Conservation (phyloP, 441 rosid genomes). For the Croton laevigatus region DNA sequence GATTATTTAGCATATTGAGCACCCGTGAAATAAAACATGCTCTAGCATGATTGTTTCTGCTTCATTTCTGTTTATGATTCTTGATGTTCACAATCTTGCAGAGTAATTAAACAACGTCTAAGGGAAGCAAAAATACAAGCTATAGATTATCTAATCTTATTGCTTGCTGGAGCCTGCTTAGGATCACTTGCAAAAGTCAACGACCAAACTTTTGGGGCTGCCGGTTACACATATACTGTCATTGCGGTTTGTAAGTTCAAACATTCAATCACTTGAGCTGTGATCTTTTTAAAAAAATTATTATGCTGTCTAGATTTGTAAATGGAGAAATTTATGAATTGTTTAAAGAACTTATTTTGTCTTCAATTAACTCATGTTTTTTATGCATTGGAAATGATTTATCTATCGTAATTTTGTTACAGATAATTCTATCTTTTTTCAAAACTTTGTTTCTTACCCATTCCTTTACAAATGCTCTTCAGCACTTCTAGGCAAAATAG, state of each 20-base stretch:
- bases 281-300: background rate
- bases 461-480: slow-evolving; percentile 25
- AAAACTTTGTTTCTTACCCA: background rate
- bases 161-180: slow-evolving; percentile 94
- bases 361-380: background rate
- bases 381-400: background rate
- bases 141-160: slow-evolving; percentile 73
- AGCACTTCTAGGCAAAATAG: slow-evolving; percentile 90
- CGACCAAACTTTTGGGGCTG: slow-evolving; percentile 71
- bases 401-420: background rate
- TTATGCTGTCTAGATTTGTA: slow-evolving; percentile 4
- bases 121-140: slow-evolving; percentile 80
- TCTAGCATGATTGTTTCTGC: background rate
- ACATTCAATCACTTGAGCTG: slow-evolving; percentile 2
- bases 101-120: slow-evolving; percentile 79
- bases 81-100: slow-evolving; percentile 33
- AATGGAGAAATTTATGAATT: background rate
- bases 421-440: background rate
- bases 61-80: slow-evolving; percentile 6
- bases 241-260: slow-evolving; percentile 85
- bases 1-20: background rate
- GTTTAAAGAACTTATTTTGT: background rate
- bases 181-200: slow-evolving; percentile 65
- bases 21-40: background rate
- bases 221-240: slow-evolving; percentile 72